Conservation (phyloP, 306 rosid species). For the Betula pendula region DNA sequence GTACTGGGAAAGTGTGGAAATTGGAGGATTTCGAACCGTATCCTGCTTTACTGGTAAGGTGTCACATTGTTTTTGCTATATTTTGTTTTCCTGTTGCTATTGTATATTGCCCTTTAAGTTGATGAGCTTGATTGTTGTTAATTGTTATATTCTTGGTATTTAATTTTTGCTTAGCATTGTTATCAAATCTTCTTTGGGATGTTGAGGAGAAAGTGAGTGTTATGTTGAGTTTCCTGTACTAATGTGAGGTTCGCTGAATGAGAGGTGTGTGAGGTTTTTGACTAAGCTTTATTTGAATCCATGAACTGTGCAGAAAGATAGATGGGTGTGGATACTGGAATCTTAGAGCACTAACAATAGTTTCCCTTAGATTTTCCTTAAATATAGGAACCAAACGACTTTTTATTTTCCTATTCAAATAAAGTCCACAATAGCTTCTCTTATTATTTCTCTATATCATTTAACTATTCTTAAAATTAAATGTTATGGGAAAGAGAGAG, state of each 20-base stretch:
- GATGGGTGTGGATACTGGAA: not conserved
- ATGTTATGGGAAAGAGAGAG: too few relatives aligned
- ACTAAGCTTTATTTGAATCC: not conserved
- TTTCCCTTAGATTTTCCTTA: too few relatives aligned
- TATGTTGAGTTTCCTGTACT: not conserved
- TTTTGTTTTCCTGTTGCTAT: not conserved
- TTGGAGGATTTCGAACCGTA: conserved; percentile 81
- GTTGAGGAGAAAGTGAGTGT: too few relatives aligned
- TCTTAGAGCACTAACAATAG: too few relatives aligned
- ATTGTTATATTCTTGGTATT: not conserved
- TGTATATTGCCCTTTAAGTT: conserved; percentile 11
- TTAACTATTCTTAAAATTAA: too few relatives aligned
- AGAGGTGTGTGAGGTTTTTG: not conserved
- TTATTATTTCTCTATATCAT: too few relatives aligned
- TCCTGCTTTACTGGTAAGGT: conserved; percentile 84
- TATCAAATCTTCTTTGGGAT: too few relatives aligned
- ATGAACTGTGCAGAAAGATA: too few relatives aligned
- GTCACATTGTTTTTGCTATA: not conserved
- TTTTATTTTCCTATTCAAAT: too few relatives aligned
- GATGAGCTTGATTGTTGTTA: not conserved
- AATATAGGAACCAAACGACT: too few relatives aligned
- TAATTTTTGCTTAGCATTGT: too few relatives aligned
- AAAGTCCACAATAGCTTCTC: too few relatives aligned
- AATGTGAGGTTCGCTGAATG: not conserved
- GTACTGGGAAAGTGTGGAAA: conserved; percentile 80